Evolutionary conservation across 2,329 filamentous ascomycete genomes (phyloP).

Genomic region (Diaporthe vaccinii): DNA sequence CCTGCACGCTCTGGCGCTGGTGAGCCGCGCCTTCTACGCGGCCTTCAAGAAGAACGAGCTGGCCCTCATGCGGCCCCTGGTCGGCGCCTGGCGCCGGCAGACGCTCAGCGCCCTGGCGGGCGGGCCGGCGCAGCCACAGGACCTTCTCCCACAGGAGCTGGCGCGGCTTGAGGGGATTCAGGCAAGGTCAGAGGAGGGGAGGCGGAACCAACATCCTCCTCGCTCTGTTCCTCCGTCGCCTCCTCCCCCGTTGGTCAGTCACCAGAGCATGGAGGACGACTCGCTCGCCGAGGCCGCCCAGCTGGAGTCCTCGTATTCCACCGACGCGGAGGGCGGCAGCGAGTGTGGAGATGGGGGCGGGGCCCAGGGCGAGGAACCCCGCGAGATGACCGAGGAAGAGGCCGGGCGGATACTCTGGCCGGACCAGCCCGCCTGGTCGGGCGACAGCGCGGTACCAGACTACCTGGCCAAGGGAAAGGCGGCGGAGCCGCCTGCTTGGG

Average conservation of each 20-base stretch:
- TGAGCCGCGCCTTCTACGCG: conserved; percentile 58
- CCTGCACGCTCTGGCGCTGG: conserved; percentile 57
- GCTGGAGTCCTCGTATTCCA: neutral
- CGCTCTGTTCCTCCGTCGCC: neutral
- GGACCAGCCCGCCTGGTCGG: conserved; percentile 41
- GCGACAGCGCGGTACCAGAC: neutral
- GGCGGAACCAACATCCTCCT: neutral
- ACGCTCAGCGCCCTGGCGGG: conserved; percentile 28
- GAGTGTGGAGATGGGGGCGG: neutral
- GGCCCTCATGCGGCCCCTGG: conserved; percentile 49
- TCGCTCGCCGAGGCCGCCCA: conserved; percentile 25
- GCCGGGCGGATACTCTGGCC: conserved; percentile 57
- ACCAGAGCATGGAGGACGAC: conserved; percentile 1
- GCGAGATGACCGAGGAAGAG: conserved; percentile 57
- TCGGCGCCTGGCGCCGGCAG: conserved; percentile 43
- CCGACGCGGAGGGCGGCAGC: neutral
- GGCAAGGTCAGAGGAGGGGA: neutral
- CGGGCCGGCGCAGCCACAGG: conserved; percentile 33
- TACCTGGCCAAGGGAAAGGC: neutral
- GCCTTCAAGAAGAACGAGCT: conserved; percentile 61
- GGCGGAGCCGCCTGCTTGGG: neutral
- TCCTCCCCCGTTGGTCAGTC: neutral
- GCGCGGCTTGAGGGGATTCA: neutral
- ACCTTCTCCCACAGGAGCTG: conserved; percentile 14
- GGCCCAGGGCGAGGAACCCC: conserved; percentile 22